These are phyloP conservation scores for Fusarium equiseti DNA, from an alignment of 2,329 filamentous ascomycete species.

Conservation along the genomic window DNA sequence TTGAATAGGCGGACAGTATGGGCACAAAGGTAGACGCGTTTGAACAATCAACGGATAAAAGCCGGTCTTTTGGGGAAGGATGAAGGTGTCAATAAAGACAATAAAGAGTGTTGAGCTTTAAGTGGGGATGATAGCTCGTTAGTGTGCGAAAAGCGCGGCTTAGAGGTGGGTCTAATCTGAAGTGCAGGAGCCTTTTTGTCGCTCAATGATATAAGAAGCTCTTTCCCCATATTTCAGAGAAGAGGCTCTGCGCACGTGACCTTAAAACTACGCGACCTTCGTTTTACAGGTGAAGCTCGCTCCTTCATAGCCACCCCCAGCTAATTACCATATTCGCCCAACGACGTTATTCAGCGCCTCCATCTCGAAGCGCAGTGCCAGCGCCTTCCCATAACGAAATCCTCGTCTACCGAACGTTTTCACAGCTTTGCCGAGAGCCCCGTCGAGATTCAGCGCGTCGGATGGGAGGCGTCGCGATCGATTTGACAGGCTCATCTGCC, in stretches of 20 bases:
- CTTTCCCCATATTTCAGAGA: slow-evolving; percentile 1
- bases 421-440: slow-evolving; percentile 30
- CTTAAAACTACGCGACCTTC: slow-evolving; percentile 57
- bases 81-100: not conserved
- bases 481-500: slow-evolving; percentile 64
- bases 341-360: slow-evolving; percentile 44
- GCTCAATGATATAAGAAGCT: not conserved
- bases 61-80: slow-evolving; percentile 28
- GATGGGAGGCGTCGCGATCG: slow-evolving; percentile 61
- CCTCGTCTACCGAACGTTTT: slow-evolving; percentile 11
- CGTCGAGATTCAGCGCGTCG: slow-evolving; percentile 51
- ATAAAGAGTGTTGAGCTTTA: not conserved
- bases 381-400: slow-evolving; percentile 19
- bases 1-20: slow-evolving; percentile 26
- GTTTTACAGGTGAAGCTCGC: slow-evolving; percentile 49
- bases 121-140: not conserved
- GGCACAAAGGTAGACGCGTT: slow-evolving; percentile 40
- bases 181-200: not conserved
- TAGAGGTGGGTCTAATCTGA: not conserved
- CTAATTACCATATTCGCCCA: slow-evolving; percentile 42
- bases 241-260: slow-evolving; percentile 56
- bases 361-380: slow-evolving; percentile 38
- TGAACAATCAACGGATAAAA: slow-evolving; percentile 44
- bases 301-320: slow-evolving; percentile 46
- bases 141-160: not conserved